Base-by-base conservation (phyloP, 2,329 filamentous ascomycete species). In the Bisporella sp. region DNA sequence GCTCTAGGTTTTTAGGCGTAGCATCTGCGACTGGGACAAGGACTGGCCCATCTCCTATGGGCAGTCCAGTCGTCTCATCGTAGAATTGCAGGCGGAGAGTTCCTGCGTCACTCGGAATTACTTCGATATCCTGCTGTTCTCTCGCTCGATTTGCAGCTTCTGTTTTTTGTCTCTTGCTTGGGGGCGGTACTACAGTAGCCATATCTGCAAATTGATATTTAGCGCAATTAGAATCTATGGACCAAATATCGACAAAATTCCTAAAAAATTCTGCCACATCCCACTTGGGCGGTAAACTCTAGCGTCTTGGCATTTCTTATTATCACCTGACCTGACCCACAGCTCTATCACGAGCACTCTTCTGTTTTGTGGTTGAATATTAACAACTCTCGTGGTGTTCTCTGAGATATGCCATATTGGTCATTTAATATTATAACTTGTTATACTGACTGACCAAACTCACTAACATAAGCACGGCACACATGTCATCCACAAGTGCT, bases 71-170 rank as follows among this genome's bases (percentile, higher is more conserved):
- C 85, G 65, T 79, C 55, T 87, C 82, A 67, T 97, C 90, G 64
- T 89, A 78, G 69, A 97, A 96, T 58, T 92, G 87, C 45, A 95
- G 84, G 68, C 89, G 85, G 65, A 95, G 82, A 53, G 83, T 89
- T 57, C 89, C 90, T 45, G 82, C 73, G 57, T 86, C 78, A 33
- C 82, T 79, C 0, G 85, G 79, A 46, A 86, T 78, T 28, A 82
- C 73, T 41, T 78, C 73, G 47, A 92, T 78, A 71, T 91, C 84
- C 64, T 93, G 85, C 64, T 95, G 89, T 44, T 81, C 73, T 57
- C 82, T 77, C 6, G 86, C 79, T 62, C 81, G 82, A 59, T 89
- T 87, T 40, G 85, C 76, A 28, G 78, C 78, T 59, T 88, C 88
- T 46, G 85, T 81, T 68, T 84, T 87, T 66, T 96, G 90, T 55